A percentile compares a stretch with the other conserved stretches of the same genome.
phyloP scores from a whole-genome alignment of 1,139 yeast species.

The Geotrichum citri-aurantii region DNA sequence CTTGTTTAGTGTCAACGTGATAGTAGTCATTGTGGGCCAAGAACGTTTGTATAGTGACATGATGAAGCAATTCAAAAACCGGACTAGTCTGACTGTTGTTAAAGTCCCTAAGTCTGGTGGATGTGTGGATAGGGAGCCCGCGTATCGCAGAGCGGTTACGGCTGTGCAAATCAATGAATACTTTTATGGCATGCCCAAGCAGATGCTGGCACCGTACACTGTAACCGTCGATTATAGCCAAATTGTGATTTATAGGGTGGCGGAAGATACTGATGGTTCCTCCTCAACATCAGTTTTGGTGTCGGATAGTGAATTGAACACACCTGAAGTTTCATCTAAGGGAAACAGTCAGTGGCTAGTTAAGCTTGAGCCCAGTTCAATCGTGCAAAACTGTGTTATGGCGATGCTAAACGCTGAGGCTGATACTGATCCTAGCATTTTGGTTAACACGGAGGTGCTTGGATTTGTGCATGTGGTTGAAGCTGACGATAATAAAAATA shows the following conservation, averaged over 20 bases:
- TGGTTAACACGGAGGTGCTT: constrained; percentile 55
- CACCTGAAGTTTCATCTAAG: background rate
- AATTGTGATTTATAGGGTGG: constrained; percentile 48
- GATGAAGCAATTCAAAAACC: constrained; percentile 42
- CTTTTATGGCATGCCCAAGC: constrained; percentile 70
- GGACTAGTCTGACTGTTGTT: constrained; percentile 38
- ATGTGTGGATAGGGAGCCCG: constrained; percentile 65
- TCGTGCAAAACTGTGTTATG: constrained; percentile 65
- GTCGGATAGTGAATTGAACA: background rate
- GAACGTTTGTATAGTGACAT: constrained; percentile 59
- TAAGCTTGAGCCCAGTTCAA: constrained; percentile 46
- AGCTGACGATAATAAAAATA: constrained; percentile 65
- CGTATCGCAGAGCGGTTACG: constrained; percentile 62
- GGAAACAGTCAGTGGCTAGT: constrained; percentile 27
- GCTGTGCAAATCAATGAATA: constrained; percentile 77
- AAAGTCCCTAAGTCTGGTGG: constrained; percentile 72
- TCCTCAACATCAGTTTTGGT: background rate
- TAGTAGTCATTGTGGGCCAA: constrained; percentile 38
- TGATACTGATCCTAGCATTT: constrained; percentile 46
- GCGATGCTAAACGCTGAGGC: constrained; percentile 61
- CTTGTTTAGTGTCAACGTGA: constrained; percentile 47
- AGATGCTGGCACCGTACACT: constrained; percentile 72
- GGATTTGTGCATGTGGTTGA: constrained; percentile 58
- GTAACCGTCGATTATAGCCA: constrained; percentile 50
- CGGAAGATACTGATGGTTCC: constrained; percentile 28